Percentiles rank a stretch among this genome's conserved stretches.
These are phyloP conservation scores for Darksidea phi DNA, from an alignment of 495 filamentous ascomycete genomes.

Conservation along the genomic window DNA sequence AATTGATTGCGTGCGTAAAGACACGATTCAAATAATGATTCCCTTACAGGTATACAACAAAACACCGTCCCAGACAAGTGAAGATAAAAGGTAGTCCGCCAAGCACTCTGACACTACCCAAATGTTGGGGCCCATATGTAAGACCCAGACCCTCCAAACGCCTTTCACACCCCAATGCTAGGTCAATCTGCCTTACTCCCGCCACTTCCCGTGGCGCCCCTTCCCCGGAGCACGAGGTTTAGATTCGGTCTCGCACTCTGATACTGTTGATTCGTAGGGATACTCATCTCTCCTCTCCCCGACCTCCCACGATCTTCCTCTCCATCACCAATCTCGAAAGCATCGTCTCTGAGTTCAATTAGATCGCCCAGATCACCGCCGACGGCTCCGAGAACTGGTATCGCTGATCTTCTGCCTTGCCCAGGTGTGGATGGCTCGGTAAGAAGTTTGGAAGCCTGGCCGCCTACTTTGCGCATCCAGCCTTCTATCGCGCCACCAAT, in stretches of 20 bases:
- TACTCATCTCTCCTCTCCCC: background rate
- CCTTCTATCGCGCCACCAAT: conserved; percentile 81
- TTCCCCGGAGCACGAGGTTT: conserved; percentile 11
- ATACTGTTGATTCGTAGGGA: conserved; percentile 13
- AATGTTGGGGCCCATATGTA: no score
- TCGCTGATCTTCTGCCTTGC: conserved; percentile 39
- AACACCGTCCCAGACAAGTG: background rate
- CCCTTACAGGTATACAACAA: no score
- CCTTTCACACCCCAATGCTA: no score
- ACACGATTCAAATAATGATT: no score
- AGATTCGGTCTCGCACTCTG: conserved; percentile 20
- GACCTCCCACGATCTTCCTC: conserved; percentile 16
- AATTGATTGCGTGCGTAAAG: no score
- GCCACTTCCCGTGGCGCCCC: conserved; percentile 1
- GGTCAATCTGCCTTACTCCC: conserved; percentile 20
- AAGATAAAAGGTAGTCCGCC: background rate
- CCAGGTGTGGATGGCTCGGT: conserved; percentile 36
- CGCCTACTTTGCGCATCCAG: conserved; percentile 80
- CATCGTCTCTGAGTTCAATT: conserved; percentile 75
- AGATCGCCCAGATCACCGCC: conserved; percentile 61
- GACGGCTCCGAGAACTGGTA: conserved; percentile 41
- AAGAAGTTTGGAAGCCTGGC: conserved; percentile 53
- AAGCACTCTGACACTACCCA: no score
- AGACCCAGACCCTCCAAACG: no score
- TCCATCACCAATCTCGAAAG: conserved; percentile 45